These are phyloP conservation scores for Capsella bursapastoris DNA, from an alignment of 345 rosid genomes.

Conservation along the genomic window DNA sequence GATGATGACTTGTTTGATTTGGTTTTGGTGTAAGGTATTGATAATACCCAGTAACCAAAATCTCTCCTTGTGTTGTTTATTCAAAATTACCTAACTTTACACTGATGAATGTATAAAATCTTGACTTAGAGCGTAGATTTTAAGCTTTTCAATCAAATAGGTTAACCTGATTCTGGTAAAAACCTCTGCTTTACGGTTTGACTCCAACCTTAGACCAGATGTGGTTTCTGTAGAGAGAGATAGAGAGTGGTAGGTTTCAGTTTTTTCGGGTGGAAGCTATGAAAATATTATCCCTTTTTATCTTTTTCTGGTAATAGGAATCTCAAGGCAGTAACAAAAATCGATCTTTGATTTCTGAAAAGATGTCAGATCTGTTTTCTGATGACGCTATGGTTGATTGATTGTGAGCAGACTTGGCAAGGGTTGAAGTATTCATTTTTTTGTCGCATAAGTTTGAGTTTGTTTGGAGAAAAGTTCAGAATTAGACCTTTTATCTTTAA, in stretches of 20 bases:
- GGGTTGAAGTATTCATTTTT: not conserved
- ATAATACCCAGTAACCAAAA: conserved; percentile 5
- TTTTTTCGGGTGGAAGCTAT: conserved; percentile 10
- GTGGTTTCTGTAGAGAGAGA: not conserved
- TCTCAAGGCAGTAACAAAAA: conserved; percentile 11
- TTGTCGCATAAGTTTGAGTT: conserved; percentile 17
- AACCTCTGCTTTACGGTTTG: conserved; percentile 23
- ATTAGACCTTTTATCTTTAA: not conserved
- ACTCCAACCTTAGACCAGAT: not conserved
- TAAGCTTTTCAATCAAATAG: not conserved
- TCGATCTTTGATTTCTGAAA: conserved; percentile 2
- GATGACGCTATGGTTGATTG: conserved; percentile 28
- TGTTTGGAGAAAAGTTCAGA: conserved; percentile 8
- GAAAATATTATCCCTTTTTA: not conserved
- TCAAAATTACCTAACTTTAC: conserved; percentile 14
- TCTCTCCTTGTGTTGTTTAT: conserved; percentile 10
- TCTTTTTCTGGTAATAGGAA: not conserved
- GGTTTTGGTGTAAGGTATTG: not conserved
- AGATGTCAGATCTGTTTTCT: conserved; percentile 39
- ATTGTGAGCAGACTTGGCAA: conserved; percentile 9
- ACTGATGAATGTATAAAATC: conserved; percentile 1
- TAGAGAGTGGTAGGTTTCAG: conserved; percentile 13
- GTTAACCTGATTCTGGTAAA: not conserved
- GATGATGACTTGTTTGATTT: conserved; percentile 11
- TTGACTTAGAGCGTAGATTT: not conserved